Percentiles rank a stretch among this genome's conserved stretches.
Conservation (phyloP, 140 eudicot genomes). For the Erigeron philadelphicus region DNA sequence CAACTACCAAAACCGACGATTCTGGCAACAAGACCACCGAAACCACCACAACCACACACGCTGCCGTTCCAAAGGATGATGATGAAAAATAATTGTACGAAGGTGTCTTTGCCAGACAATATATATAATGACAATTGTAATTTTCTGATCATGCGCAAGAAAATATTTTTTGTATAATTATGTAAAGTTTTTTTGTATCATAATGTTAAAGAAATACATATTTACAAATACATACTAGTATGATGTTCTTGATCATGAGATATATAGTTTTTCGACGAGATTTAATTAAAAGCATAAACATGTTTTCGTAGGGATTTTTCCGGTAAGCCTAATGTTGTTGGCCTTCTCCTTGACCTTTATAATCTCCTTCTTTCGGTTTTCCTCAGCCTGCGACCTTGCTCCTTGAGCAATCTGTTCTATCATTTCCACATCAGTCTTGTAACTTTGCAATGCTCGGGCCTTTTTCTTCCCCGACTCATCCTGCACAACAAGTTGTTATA, state of each 20-base stretch:
- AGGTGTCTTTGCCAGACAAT: no score
- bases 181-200: no score
- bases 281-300: conserved; percentile 53
- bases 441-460: conserved; percentile 48
- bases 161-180: no score
- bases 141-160: no score
- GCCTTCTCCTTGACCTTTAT: conserved; percentile 72
- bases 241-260: conserved; percentile 15
- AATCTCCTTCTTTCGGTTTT: conserved; percentile 56
- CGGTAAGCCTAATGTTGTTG: conserved; percentile 54
- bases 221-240: conserved; percentile 8
- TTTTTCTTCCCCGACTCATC: conserved; percentile 49
- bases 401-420: conserved; percentile 62
- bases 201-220: neutral
- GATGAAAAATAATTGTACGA: conserved; percentile 5
- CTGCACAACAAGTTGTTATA: conserved; percentile 38
- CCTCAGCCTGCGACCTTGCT: conserved; percentile 68
- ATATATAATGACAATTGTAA: no score
- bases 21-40: conserved; percentile 28
- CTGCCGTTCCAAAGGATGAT: conserved; percentile 20
- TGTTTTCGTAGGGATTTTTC: conserved; percentile 56
- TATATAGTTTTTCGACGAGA: neutral
- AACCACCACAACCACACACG: conserved; percentile 33
- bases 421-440: conserved; percentile 43
- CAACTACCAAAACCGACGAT: conserved; percentile 26